phyloP scores from a whole-genome alignment of 1,284 basidiomycete species.

The Puccinia horiana region DNA sequence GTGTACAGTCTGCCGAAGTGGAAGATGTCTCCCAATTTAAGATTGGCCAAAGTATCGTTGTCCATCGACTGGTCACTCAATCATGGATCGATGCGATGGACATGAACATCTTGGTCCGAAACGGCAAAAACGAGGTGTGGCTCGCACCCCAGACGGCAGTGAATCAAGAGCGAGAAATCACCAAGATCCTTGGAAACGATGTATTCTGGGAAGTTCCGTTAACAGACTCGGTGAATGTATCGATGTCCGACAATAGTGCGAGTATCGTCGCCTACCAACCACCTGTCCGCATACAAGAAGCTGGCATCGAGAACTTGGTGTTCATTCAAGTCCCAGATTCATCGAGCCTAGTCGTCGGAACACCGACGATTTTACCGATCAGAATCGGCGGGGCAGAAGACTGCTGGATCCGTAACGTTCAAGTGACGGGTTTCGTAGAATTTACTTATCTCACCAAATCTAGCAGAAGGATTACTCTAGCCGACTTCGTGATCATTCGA shows the following conservation, averaged over 20 bases:
- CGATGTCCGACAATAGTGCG: conserved; percentile 15
- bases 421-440: conserved; percentile 35
- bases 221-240: conserved; percentile 37
- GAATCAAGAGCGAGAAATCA: conserved; percentile 46
- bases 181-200: conserved; percentile 18
- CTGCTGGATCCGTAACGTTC: conserved; percentile 41
- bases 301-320: conserved; percentile 36
- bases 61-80: conserved; percentile 31
- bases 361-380: conserved; percentile 36
- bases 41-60: conserved; percentile 43
- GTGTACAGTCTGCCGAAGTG: conserved; percentile 26
- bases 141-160: conserved; percentile 28
- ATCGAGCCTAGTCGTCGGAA: conserved; percentile 36
- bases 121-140: conserved; percentile 32
- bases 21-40: conserved; percentile 17
- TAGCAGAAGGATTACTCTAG: conserved; percentile 40
- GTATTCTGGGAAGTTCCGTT: conserved; percentile 38
- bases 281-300: conserved; percentile 25
- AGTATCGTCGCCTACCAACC: conserved; percentile 31
- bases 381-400: conserved; percentile 42
- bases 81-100: conserved; percentile 43
- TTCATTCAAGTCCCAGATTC: conserved; percentile 24
- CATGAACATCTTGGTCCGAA: conserved; percentile 21
- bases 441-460: conserved; percentile 30
- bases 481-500: conserved; percentile 34